Conservation (phyloP, 2,329 filamentous ascomycete genomes). For the Alternaria brassicicola region DNA sequence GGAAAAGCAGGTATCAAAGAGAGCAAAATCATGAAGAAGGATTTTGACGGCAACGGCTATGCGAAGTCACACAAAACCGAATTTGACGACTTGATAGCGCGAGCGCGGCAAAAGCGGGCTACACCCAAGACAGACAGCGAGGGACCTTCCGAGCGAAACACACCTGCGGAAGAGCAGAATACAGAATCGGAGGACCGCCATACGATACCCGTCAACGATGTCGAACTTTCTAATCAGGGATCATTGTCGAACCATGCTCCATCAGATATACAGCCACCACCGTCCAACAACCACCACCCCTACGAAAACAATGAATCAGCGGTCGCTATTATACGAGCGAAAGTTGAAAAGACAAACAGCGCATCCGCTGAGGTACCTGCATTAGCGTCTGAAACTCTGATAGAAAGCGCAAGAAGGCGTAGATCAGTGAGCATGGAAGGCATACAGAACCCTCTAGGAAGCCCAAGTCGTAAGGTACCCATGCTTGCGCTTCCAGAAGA, state of each 20-base stretch:
- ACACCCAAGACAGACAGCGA: conserved; percentile 35
- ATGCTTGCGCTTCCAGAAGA: conserved; percentile 54
- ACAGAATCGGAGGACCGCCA: background rate
- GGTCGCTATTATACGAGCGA: conserved; percentile 28
- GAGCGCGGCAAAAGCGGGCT: conserved; percentile 66
- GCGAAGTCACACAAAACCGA: conserved; percentile 72
- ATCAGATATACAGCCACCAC: background rate
- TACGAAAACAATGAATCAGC: conserved; percentile 36
- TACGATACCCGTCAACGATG: conserved; percentile 4
- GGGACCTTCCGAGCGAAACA: conserved; percentile 18
- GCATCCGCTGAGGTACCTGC: conserved; percentile 13
- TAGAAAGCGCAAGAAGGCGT: conserved; percentile 1
- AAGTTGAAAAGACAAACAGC: conserved; percentile 29
- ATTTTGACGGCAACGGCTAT: conserved; percentile 84
- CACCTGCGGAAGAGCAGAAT: background rate
- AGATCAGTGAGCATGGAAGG: conserved; percentile 12
- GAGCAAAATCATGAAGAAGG: conserved; percentile 74
- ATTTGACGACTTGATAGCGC: conserved; percentile 80
- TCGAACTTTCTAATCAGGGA: background rate
- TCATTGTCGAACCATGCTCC: conserved; percentile 1
- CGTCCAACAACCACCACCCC: conserved; percentile 8
- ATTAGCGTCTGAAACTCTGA: conserved; percentile 9
- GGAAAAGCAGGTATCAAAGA: conserved; percentile 54
- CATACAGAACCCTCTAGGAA: conserved; percentile 31
- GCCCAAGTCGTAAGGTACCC: conserved; percentile 44